A percentile compares a stretch with the other conserved stretches of the same genome.
phyloP scores from a whole-genome alignment of 352 stramenopile genomes.

The Phytophthora rubi region DNA sequence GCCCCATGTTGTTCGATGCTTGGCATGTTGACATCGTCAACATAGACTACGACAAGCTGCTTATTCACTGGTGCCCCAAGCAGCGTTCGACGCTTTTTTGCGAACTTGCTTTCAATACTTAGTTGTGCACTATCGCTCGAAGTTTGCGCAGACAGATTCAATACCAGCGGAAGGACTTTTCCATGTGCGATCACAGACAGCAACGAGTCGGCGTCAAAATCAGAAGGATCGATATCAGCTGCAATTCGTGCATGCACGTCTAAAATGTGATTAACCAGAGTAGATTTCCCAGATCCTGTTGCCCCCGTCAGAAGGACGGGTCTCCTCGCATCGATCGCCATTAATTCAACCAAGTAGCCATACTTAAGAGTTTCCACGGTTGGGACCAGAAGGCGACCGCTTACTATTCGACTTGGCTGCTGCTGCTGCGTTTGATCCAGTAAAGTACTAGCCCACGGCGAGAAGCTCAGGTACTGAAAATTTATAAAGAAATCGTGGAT shows the following conservation, averaged over 20 bases:
- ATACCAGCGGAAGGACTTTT: slow-evolving; percentile 50
- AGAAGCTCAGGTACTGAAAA: slow-evolving; percentile 67
- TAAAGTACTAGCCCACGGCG: slow-evolving; percentile 48
- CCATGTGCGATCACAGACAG: slow-evolving; percentile 30
- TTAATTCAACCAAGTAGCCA: slow-evolving; percentile 57
- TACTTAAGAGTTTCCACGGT: slow-evolving; percentile 75
- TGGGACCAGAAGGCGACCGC: slow-evolving; percentile 55
- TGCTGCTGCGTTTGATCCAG: slow-evolving; percentile 23
- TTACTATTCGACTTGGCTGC: slow-evolving; percentile 23
- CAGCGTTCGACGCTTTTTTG: slow-evolving; percentile 93
- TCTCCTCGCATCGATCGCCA: slow-evolving; percentile 63
- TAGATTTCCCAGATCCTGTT: slow-evolving; percentile 90
- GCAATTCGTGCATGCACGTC: slow-evolving; percentile 35
- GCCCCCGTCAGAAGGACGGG: slow-evolving; percentile 89
- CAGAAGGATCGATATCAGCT: slow-evolving; percentile 24
- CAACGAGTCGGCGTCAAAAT: slow-evolving; percentile 15
- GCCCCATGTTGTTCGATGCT: slow-evolving; percentile 71
- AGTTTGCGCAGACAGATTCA: slow-evolving; percentile 92
- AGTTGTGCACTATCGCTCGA: slow-evolving; percentile 77
- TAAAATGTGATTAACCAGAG: slow-evolving; percentile 82
- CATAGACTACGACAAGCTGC: slow-evolving; percentile 78
- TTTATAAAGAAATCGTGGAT: slow-evolving; percentile 78
- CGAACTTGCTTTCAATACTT: slow-evolving; percentile 91
- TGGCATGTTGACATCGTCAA: slow-evolving; percentile 95
- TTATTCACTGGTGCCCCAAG: slow-evolving; percentile 85